Conservation (phyloP, 495 filamentous ascomycete genomes). For the Penicillium canariense region DNA sequence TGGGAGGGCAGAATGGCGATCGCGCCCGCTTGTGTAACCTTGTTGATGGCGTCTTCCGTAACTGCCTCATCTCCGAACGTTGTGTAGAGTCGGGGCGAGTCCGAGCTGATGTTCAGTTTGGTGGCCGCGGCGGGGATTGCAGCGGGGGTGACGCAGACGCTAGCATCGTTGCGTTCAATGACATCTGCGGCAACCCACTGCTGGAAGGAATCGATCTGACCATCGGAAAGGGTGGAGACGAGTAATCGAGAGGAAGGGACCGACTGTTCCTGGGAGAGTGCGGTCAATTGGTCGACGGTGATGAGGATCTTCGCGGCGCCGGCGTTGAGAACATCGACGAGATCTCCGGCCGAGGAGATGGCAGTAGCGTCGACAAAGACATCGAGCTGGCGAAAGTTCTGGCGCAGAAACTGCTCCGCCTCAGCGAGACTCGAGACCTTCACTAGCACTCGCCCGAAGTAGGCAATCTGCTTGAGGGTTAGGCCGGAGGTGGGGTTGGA, state of each 20-base stretch:
- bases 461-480: constrained; percentile 66
- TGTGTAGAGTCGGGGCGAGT: constrained; percentile 39
- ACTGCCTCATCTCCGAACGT: constrained; percentile 32
- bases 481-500: constrained; percentile 51
- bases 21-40: constrained; percentile 58
- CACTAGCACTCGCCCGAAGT: constrained; percentile 74
- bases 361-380: constrained; percentile 74
- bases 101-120: constrained; percentile 38
- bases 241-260: constrained; percentile 58
- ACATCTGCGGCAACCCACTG: constrained; percentile 42
- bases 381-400: constrained; percentile 63
- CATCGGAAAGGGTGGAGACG: constrained; percentile 41
- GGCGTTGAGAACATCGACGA: constrained; percentile 77
- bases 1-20: constrained; percentile 76
- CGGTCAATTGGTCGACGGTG: constrained; percentile 59
- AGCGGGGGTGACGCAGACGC: constrained; percentile 49
- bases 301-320: constrained; percentile 90
- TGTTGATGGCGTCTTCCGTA: constrained; percentile 45
- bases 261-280: constrained; percentile 50
- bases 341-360: constrained; percentile 64
- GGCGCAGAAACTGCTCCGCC: constrained; percentile 66
- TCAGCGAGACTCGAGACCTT: constrained; percentile 56
- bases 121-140: constrained; percentile 49
- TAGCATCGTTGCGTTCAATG: constrained; percentile 49
- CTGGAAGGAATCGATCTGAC: constrained; percentile 35